Evolutionary conservation across 179 eudicot genomes (phyloP), one percentile per base, ranked within the genome.

Genomic region (Spergularia azorica): DNA sequence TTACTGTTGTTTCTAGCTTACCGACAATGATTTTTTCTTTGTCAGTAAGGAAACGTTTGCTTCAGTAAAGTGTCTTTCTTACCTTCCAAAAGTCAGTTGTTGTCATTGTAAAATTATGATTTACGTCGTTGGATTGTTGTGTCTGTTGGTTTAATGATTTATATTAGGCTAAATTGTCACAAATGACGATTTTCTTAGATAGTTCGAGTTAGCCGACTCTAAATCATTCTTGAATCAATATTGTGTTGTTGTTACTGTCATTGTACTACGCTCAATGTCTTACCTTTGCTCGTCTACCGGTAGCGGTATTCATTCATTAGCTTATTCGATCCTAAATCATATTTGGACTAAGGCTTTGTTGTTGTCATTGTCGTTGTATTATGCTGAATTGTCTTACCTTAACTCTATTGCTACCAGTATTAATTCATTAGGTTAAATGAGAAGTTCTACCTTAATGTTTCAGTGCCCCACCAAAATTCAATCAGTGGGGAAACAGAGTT

Each of bases 31-130:
- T 26, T 6, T 32, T 36, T 51, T 75, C 62, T 15, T 75, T 65
- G 41, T 75, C 48, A 43, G 70, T 38, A 65, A 66, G 70, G 6
- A 16, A 41, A 16, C 15, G 52, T 26, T 16, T 32, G 46, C 16
- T 64, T 50, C 38, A 9, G 38, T 38, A 13, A 64, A 18, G 38
- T 62, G 56, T 56, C 20, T 70, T 80, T 76, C 76, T 65, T 72
- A 63, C 63, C 76, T 58, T 80, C 48, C 70, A 76, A 65, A 80
- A 76, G 46, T 32, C 39, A 21, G 66, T 65, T 55, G 54, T 63
- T 38, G n/a, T 70, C 38, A 17, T 26, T 80, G 61, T 63, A 73
- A 65, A 32, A 71, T 64, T 71, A 57, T 17, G 58, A 41, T 58
- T 71, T 73, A 76, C 57, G 80, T 58, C 41, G 48, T 70, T 46